Base-by-base conservation (phyloP, 805 yeast species). In the Candida namnaoensis region DNA sequence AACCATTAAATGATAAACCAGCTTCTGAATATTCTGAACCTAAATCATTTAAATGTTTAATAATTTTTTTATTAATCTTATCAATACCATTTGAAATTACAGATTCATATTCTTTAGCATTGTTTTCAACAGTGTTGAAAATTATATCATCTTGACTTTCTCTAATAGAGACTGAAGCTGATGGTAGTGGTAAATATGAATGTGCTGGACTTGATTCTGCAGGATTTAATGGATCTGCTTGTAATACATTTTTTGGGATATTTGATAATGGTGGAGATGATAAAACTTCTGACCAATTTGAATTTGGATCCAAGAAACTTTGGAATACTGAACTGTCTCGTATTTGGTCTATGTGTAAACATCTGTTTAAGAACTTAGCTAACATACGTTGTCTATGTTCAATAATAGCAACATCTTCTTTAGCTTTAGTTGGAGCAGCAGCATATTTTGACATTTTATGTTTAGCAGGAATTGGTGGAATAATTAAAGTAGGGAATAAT, bases 381-480 rank as follows among this genome's bases (percentile, higher is more conserved):
- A 90, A 73, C 76, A 85, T 76, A 41, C 96, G 67, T 53, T 81
- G 84, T 42, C 96, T 71, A 54, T 80, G 85, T 41, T 80, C 87
- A 42, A 79, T 76, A 39, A 64, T 71, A 60, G 53, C 68, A 3
- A 54, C 37, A 44, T 69, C 72, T 42, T 60, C 67, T 44, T 67
- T 65, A 6, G 65, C 71, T 41, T 61, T 65, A 4, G 70, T 54
- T 24, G 72, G 72, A 30, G 64, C 67, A 33, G 66, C 48, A 34
- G 71, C 64, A 44, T 68, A 69, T 46, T 65, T 66, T 12, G 68
- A 53, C 12, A 84, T 58, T 15, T 83, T 69, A 38, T 84, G 91
- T 57, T 85, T 85, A 59, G 81, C 84, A 0, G 99, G 99, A 9
- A 93, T 91, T 1, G 98, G 97, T 7, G 99, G 99, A 5, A 93